Base-by-base conservation (phyloP, 2,329 filamentous ascomycete genomes). In the Fusarium beomiforme region DNA sequence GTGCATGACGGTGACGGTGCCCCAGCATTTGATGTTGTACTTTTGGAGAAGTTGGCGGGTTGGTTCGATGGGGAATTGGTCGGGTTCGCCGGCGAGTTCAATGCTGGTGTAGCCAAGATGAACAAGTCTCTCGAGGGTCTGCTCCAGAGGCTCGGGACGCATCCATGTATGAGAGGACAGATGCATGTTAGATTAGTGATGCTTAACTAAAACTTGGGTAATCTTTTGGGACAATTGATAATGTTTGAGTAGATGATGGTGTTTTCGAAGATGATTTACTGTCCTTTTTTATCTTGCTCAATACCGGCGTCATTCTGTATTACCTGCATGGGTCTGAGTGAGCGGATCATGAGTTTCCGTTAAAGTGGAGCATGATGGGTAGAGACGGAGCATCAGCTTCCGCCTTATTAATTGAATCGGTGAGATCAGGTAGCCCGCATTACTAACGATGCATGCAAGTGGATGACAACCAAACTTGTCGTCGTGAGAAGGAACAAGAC, bases 151-250 rank as follows among this genome's bases (percentile, higher is more conserved):
- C 41, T 73, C 69, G 10, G 67, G 64, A 12, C 71, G 67, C 71
- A 74, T 74, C 72, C 69, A 74, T 6, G 63, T 74, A 34, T 74
- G 71, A 16, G 71, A 58, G 43, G 60, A 70, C 3, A 72, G 42
- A 60, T 74, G 72, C 72, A 74, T 74, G 16, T 7, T 29, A 33
- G 3, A 34, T 24, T 24, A 21, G 19, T 34, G 33, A 34, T 34
- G 14, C 8, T 34, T 34, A 16, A 14, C 10, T 31, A 31, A 12
- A 16, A 1, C 8, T 4, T 2, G 8, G 2, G 1, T 1, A 8
- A 8, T 8, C 17, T 1, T 7, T 9, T 7, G 1, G 2, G 5
- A 43, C 12, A 10, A 6, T 0, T 2, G 0, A 1, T 3, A n/a
- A 2, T 21, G 2, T 7, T 1, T 37, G 19, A 37, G 36, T 1